phyloP scores from a whole-genome alignment of 257 asterid genomes.

The Fraxinus pennsylvanica region DNA sequence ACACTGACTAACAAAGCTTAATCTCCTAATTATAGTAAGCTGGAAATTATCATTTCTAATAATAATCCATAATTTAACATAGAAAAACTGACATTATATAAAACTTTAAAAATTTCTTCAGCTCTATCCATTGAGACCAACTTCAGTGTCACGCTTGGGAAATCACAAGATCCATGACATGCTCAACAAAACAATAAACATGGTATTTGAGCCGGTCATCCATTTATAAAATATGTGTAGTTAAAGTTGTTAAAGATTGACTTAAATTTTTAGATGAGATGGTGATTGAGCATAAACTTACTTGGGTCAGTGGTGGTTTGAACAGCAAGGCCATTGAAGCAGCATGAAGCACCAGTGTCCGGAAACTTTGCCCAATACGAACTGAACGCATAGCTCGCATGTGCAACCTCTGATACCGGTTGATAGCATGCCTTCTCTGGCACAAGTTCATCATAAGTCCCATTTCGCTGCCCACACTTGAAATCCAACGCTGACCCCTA shows the following conservation, averaged over 20 bases:
- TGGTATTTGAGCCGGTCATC: neutral
- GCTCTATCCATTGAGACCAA: too few relatives aligned
- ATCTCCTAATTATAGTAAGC: too few relatives aligned
- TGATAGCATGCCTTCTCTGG: slow-evolving; percentile 35
- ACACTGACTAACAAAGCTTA: too few relatives aligned
- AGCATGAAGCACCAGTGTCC: neutral
- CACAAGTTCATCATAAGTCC: slow-evolving; percentile 46
- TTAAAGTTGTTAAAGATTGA: too few relatives aligned
- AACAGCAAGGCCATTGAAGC: neutral
- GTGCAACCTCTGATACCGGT: slow-evolving; percentile 11
- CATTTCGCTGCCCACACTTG: slow-evolving; percentile 46
- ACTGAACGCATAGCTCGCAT: neutral
- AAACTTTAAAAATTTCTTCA: too few relatives aligned
- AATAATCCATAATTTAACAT: too few relatives aligned
- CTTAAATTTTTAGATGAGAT: too few relatives aligned
- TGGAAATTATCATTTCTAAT: too few relatives aligned
- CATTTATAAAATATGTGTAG: too few relatives aligned
- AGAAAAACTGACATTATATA: too few relatives aligned
- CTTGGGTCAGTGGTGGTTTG: neutral
- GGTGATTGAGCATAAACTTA: neutral
- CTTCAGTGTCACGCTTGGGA: neutral
- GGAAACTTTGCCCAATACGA: slow-evolving; percentile 12
- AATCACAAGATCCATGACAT: neutral
- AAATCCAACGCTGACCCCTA: slow-evolving; percentile 41
- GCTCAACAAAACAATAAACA: neutral